Base-by-base conservation (phyloP, 345 rosid genomes). In the Fremontodendron californicum region DNA sequence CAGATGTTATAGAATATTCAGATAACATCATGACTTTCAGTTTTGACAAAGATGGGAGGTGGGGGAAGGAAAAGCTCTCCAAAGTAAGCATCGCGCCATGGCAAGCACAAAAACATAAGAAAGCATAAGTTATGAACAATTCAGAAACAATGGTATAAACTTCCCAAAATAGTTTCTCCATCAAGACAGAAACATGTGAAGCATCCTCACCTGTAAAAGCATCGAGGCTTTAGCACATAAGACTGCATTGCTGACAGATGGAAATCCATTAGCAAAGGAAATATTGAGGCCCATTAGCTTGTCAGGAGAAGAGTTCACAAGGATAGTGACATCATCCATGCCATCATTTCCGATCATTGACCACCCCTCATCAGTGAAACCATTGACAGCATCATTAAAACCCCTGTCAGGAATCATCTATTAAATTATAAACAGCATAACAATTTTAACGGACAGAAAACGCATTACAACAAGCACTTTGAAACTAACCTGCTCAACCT, bases 351-450 rank as follows among this genome's bases (percentile, higher is more conserved):
- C 98, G 80, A 91, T 84, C 85, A 91, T 79, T 11, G 97, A 87
- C 99, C 99, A 96, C 48, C 99, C 98, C 87, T 96, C 99, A 72
- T 96, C 99, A 21, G 93, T 84, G 80, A 96, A 92, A 35, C 98
- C 97, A 81, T 96, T 96, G 66, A 96, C 88, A 75, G 97, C 97
- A 87, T 96, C 99, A 74, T 96, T 96, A 75, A 96, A 96, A 65
- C 99, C 98, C 86, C 99, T 96, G 86, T 64, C 29, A 61, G 39
- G 15, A 64, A 71, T 15, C 45, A 78, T 62, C 67, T 40, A 52
- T 80, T 37, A 82, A 78, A 75, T 62, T 64, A 16, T 15, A 57
- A 71, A 73, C 27, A n/a, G 39, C 19, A 43, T 52, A 69, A 3
- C 52, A 62, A 0, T 10, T 63, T 54, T 29, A 64, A 74, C 19